Evolutionary conservation across 2,329 filamentous ascomycete genomes (phyloP).

Genomic region (Akanthomyces lecanii): DNA sequence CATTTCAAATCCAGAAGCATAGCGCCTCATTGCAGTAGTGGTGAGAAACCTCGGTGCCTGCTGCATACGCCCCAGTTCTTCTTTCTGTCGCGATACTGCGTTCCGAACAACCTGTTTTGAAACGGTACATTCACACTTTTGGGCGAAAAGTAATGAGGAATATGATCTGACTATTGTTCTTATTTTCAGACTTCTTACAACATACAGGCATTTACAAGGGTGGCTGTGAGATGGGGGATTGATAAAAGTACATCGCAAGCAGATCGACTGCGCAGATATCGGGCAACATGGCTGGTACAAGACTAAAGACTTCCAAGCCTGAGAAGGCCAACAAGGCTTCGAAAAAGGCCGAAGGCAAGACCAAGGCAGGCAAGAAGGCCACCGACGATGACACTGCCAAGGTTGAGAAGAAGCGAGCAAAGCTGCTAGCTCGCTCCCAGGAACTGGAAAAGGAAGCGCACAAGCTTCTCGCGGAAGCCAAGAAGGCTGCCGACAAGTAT

Average conservation of each 20-base stretch:
- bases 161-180: not conserved
- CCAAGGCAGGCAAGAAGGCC: constrained; percentile 30
- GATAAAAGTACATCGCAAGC: not conserved
- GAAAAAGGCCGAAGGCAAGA: constrained; percentile 24
- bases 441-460: constrained; percentile 38
- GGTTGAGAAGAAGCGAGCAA: constrained; percentile 35
- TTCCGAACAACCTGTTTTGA: not conserved
- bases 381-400: not conserved
- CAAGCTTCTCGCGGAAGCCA: constrained; percentile 38
- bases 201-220: not conserved
- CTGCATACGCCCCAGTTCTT: not conserved
- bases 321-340: not conserved
- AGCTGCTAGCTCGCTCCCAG: constrained; percentile 36
- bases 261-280: not conserved
- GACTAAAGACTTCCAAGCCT: not conserved
- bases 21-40: not conserved
- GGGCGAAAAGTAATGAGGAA: not conserved
- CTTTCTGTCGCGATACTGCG: not conserved
- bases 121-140: not conserved
- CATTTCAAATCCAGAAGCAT: not conserved
- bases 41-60: not conserved
- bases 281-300: not conserved
- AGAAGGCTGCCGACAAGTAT: constrained; percentile 30
- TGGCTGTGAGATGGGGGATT: not conserved
- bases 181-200: no score